phyloP scores from a whole-genome alignment of 768 basidiomycete genomes.

The Rickenella mellea region DNA sequence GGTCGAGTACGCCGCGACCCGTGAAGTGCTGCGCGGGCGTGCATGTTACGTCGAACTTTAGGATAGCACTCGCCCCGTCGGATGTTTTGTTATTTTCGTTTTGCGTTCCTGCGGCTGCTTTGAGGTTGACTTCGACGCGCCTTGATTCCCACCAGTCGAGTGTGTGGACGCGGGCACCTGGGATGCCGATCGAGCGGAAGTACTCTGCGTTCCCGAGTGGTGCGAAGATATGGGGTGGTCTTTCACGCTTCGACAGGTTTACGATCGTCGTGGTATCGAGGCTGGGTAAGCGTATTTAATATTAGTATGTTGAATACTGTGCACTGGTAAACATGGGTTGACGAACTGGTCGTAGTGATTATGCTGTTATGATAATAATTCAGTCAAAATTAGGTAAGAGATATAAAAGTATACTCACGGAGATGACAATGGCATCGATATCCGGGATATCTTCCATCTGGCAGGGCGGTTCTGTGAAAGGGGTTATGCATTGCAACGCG shows the following conservation, averaged over 20 bases:
- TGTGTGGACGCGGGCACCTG: slow-evolving; percentile 24
- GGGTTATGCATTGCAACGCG: slow-evolving; percentile 2
- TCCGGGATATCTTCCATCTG: slow-evolving; percentile 47
- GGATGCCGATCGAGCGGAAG: slow-evolving; percentile 23
- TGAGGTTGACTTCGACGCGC: slow-evolving; percentile 18
- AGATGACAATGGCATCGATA: slow-evolving; percentile 54
- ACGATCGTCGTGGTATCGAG: slow-evolving; percentile 36
- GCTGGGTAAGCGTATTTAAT: slow-evolving; percentile 1
- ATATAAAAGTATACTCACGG: slow-evolving; percentile 24
- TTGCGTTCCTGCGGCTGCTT: slow-evolving; percentile 1
- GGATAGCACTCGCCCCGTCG: slow-evolving; percentile 5
- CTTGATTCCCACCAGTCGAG: slow-evolving; percentile 43
- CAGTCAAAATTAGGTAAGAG: background rate
- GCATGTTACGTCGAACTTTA: slow-evolving; percentile 39
- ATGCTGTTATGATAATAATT: slow-evolving; percentile 21
- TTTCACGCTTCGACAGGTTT: slow-evolving; percentile 24
- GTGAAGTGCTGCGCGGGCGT: slow-evolving; percentile 61
- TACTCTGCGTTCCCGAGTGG: slow-evolving; percentile 32
- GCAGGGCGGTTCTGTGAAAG: slow-evolving; percentile 35
- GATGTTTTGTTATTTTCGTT: background rate
- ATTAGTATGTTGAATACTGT: background rate
- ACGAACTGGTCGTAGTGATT: slow-evolving; percentile 39
- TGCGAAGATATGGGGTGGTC: slow-evolving; percentile 33
- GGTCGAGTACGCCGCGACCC: slow-evolving; percentile 38
- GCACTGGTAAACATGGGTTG: background rate